Conservation (phyloP, 1,284 basidiomycete genomes). For the Inonotus obliquus region DNA sequence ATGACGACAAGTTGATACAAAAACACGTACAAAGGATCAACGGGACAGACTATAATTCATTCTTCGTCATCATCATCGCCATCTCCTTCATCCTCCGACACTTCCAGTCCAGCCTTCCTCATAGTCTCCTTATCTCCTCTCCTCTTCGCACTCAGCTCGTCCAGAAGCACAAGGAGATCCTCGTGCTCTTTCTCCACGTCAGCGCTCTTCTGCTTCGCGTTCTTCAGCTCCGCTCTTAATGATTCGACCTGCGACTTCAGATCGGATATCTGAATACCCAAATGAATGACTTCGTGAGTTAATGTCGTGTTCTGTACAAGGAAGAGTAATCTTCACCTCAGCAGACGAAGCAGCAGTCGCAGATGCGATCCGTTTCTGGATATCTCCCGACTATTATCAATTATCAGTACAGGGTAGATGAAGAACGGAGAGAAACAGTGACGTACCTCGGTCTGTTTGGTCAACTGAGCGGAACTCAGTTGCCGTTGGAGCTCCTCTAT, state of each 20-base stretch:
- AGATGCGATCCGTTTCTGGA: constrained; percentile 38
- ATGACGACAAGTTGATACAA: too few relatives aligned
- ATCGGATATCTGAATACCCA: background rate
- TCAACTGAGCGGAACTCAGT: constrained; percentile 40
- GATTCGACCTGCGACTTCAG: constrained; percentile 28
- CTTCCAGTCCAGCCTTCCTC: constrained; percentile 70
- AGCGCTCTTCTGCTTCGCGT: constrained; percentile 58
- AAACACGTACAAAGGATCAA: too few relatives aligned
- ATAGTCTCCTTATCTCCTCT: constrained; percentile 66
- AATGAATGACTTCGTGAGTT: background rate
- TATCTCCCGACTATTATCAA: constrained; percentile 27
- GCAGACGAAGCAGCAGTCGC: background rate
- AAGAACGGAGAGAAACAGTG: background rate
- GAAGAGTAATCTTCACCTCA: background rate
- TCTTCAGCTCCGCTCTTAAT: constrained; percentile 47
- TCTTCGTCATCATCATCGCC: constrained; percentile 54
- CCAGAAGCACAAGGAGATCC: constrained; percentile 88
- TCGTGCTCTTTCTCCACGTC: constrained; percentile 95
- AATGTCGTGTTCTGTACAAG: background rate
- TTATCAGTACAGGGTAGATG: background rate
- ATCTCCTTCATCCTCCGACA: constrained; percentile 88
- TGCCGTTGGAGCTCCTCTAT: constrained; percentile 58
- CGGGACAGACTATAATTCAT: too few relatives aligned
- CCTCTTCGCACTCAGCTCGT: constrained; percentile 86
- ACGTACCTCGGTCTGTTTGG: constrained; percentile 26